phyloP scores from a whole-genome alignment of 2,329 filamentous ascomycete species.

The Cordyceps farinosa region DNA sequence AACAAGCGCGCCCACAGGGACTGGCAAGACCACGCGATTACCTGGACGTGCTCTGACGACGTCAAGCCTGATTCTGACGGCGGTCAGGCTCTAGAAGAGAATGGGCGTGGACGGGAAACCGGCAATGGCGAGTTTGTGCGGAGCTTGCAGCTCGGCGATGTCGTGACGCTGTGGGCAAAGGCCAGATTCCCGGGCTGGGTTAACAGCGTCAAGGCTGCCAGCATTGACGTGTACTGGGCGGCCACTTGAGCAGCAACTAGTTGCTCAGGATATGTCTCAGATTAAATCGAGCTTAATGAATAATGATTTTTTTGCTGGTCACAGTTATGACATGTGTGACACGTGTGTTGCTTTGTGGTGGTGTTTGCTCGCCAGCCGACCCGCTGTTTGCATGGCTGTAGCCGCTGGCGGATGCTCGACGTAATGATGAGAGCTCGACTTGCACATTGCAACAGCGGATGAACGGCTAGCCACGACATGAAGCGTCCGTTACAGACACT shows the following conservation, averaged over 20 bases:
- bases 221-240: conserved; percentile 59
- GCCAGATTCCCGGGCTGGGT: conserved; percentile 53
- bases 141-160: conserved; percentile 54
- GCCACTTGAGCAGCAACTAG: conserved; percentile 24
- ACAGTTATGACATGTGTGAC: background rate
- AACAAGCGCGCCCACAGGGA: conserved; percentile 39
- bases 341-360: background rate
- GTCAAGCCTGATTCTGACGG: conserved; percentile 41
- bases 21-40: conserved; percentile 43
- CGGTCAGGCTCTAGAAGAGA: conserved; percentile 34
- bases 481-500: background rate
- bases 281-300: background rate
- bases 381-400: background rate
- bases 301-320: background rate
- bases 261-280: background rate
- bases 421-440: background rate
- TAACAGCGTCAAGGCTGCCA: conserved; percentile 48
- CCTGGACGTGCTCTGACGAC: conserved; percentile 52
- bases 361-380: background rate
- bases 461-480: background rate
- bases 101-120: conserved; percentile 49
- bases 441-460: background rate
- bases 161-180: conserved; percentile 59
- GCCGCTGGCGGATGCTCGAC: background rate
- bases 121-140: conserved; percentile 55